Percentiles rank a stretch among this genome's conserved stretches.
These are phyloP conservation scores for Lepidopterella palustris DNA, from an alignment of 495 filamentous ascomycete species.

Conservation along the genomic window DNA sequence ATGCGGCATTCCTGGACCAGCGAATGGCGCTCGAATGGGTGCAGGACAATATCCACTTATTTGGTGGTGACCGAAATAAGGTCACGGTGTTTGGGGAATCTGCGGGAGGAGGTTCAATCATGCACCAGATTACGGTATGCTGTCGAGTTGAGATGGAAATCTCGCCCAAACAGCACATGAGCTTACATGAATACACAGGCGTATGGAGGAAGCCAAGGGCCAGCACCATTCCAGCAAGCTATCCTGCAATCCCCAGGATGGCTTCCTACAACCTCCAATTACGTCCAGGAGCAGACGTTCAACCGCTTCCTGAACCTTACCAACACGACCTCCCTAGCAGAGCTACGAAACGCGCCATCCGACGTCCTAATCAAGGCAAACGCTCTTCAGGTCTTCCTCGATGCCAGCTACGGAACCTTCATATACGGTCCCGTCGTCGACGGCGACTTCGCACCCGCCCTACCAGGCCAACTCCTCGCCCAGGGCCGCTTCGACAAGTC, in stretches of 20 bases:
- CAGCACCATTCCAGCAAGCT: conserved; percentile 34
- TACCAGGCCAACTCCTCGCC: conserved; percentile 50
- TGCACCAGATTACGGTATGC: conserved; percentile 54
- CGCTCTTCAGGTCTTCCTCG: conserved; percentile 40
- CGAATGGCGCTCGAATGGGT: conserved; percentile 67
- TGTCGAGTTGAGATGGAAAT: not conserved
- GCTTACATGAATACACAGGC: conserved; percentile 10
- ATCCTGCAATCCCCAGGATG: conserved; percentile 45
- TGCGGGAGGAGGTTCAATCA: conserved; percentile 59
- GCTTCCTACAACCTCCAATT: conserved; percentile 34
- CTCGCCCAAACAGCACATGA: not conserved
- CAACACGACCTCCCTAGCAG: conserved; percentile 46
- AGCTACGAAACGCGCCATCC: conserved; percentile 44
- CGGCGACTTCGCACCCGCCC: conserved; percentile 49
- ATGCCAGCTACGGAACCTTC: conserved; percentile 44
- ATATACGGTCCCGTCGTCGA: conserved; percentile 53
- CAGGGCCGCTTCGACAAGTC: conserved; percentile 48
- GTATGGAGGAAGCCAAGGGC: conserved; percentile 31
- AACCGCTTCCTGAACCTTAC: conserved; percentile 42
- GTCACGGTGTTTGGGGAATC: conserved; percentile 64
- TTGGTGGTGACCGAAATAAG: conserved; percentile 58
- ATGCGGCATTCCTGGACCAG: conserved; percentile 62
- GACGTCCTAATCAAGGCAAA: conserved; percentile 47
- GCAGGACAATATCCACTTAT: conserved; percentile 56
- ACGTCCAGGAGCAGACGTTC: conserved; percentile 40